phyloP scores from a whole-genome alignment of 2,329 filamentous ascomycete species.

The Ophidiomyces ophidiicola region DNA sequence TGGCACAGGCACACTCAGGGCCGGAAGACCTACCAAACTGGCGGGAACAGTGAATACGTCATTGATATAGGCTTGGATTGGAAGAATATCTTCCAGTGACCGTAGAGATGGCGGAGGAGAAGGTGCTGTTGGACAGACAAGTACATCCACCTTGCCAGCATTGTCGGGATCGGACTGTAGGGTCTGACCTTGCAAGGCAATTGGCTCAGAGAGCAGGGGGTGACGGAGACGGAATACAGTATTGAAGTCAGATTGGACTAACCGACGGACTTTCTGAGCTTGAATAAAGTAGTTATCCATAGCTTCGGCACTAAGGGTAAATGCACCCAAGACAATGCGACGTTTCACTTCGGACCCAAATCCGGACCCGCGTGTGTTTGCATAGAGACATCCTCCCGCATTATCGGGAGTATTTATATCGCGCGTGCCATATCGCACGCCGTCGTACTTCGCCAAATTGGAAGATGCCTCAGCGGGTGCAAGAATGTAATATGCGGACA shows the following conservation, averaged over 20 bases:
- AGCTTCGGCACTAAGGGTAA: slow-evolving; percentile 75
- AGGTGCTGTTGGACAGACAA: slow-evolving; percentile 79
- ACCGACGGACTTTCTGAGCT: slow-evolving; percentile 71
- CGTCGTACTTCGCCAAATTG: slow-evolving; percentile 93
- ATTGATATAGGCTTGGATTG: slow-evolving; percentile 73
- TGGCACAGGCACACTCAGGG: slow-evolving; percentile 65
- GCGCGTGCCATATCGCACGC: slow-evolving; percentile 73
- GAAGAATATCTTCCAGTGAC: slow-evolving; percentile 37
- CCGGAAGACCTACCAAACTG: slow-evolving; percentile 79
- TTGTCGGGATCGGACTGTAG: slow-evolving; percentile 10
- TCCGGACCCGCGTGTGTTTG: slow-evolving; percentile 56
- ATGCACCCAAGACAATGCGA: slow-evolving; percentile 78
- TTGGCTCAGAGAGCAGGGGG: slow-evolving; percentile 40
- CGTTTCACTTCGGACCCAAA: slow-evolving; percentile 79
- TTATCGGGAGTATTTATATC: slow-evolving; percentile 38
- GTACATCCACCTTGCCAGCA: slow-evolving; percentile 56
- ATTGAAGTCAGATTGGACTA: slow-evolving; percentile 82
- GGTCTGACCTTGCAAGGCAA: not conserved
- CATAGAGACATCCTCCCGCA: slow-evolving; percentile 52
- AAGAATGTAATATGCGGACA: slow-evolving; percentile 90
- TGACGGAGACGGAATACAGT: slow-evolving; percentile 58
- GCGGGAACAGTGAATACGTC: slow-evolving; percentile 94
- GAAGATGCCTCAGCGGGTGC: slow-evolving; percentile 91
- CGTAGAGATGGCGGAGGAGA: slow-evolving; percentile 56
- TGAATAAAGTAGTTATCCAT: slow-evolving; percentile 96